phyloP scores from a whole-genome alignment of 208 protist species.

The Trypanosomatidae sp. region DNA sequence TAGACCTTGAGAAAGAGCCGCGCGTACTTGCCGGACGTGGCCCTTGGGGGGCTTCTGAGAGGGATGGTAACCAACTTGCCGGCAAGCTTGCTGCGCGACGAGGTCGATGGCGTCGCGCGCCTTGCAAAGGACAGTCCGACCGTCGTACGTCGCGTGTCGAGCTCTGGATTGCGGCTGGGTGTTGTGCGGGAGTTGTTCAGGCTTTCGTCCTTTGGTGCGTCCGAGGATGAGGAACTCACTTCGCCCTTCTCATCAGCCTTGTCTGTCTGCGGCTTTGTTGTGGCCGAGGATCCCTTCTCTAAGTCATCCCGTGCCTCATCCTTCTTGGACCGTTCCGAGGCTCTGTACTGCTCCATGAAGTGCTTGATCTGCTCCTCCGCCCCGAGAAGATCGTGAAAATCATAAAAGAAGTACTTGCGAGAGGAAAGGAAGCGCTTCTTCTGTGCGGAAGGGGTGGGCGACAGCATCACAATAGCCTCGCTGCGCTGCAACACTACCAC shows the following conservation, averaged over 20 bases:
- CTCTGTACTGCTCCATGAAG: constrained; percentile 36
- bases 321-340: constrained; percentile 13
- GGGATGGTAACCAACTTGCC: constrained; percentile 1
- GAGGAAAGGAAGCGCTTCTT: constrained; percentile 23
- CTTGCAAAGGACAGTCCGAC: constrained; percentile 12
- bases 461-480: constrained; percentile 18
- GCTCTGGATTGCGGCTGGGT: constrained; percentile 9
- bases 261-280: constrained; percentile 11
- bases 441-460: constrained; percentile 8
- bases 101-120: constrained; percentile 10
- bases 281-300: constrained; percentile 19
- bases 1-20: constrained; percentile 10
- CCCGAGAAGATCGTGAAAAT: constrained; percentile 77
- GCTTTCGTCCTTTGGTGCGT: constrained; percentile 27
- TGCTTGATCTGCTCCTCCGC: constrained; percentile 49
- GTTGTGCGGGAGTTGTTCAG: constrained; percentile 22
- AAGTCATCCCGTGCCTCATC: constrained; percentile 20
- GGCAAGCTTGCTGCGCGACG: constrained; percentile 7
- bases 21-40: background rate
- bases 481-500: constrained; percentile 45
- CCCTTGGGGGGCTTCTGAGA: background rate
- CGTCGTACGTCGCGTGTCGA: constrained; percentile 7
- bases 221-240: constrained; percentile 13
- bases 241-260: constrained; percentile 24
- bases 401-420: constrained; percentile 70